Percentiles rank a stretch among this genome's conserved stretches.
Evolutionary conservation across 768 basidiomycete genomes (phyloP).

Genomic region (Rhizopogon vinicolor): DNA sequence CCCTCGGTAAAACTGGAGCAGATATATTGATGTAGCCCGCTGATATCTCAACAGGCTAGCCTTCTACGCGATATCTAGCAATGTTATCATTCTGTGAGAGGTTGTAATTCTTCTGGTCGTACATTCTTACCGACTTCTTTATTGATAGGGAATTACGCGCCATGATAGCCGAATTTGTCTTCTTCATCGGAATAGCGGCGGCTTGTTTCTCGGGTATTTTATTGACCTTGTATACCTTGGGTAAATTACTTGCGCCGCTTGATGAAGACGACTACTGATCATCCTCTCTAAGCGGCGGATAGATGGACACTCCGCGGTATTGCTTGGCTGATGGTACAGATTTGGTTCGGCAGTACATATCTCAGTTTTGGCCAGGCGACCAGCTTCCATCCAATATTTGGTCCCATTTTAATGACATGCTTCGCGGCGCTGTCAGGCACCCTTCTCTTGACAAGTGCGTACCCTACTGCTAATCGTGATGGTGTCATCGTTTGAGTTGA

Average conservation of each 20-base stretch:
- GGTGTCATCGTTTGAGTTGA: constrained; percentile 5
- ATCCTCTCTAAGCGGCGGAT: constrained; percentile 21
- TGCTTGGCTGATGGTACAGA: constrained; percentile 81
- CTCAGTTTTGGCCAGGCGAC: constrained; percentile 52
- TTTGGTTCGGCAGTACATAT: constrained; percentile 81
- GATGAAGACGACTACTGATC: constrained; percentile 19
- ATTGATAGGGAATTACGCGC: constrained; percentile 64
- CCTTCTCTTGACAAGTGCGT: constrained; percentile 73
- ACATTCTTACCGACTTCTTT: constrained; percentile 5
- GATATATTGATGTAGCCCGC: not conserved
- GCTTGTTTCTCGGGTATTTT: constrained; percentile 80
- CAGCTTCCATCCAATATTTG: constrained; percentile 66
- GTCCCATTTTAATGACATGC: constrained; percentile 72
- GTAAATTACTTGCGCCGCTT: constrained; percentile 16
- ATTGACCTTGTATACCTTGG: constrained; percentile 50
- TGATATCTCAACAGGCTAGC: constrained; percentile 45
- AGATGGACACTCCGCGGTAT: constrained; percentile 42
- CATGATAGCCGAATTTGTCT: constrained; percentile 76
- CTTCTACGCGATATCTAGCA: constrained; percentile 77
- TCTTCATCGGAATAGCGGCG: constrained; percentile 73
- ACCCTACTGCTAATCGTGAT: not conserved
- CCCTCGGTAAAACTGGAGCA: constrained; percentile 48
- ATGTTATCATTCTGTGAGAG: constrained; percentile 67
- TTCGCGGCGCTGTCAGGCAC: constrained; percentile 81
- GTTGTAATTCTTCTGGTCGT: not conserved